Conservation (phyloP, 768 basidiomycete species). For the Lentinula edodes region DNA sequence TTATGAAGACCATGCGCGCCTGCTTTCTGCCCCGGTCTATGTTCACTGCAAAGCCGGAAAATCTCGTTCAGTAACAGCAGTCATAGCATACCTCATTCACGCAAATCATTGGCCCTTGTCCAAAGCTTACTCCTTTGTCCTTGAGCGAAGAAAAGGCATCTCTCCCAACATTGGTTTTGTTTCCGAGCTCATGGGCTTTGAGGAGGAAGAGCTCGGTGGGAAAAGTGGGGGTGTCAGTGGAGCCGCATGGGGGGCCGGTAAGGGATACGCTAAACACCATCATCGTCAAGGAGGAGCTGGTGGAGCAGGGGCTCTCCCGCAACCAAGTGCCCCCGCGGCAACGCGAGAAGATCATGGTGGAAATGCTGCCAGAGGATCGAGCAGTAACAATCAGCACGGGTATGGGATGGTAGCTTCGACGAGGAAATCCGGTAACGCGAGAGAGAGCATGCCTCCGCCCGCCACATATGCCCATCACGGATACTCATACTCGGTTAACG, state of each 20-base stretch:
- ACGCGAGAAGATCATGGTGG: conserved; percentile 1
- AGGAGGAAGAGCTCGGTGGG: conserved; percentile 82
- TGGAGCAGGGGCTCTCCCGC: conserved; percentile 17
- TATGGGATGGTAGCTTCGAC: conserved; percentile 39
- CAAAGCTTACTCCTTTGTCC: conserved; percentile 85
- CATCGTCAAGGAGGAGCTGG: conserved; percentile 15
- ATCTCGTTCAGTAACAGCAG: conserved; percentile 92
- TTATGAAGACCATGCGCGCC: conserved; percentile 75
- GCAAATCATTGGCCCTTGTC: conserved; percentile 96
- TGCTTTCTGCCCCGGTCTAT: conserved; percentile 86
- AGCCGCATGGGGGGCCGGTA: conserved; percentile 21
- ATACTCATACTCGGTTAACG: conserved; percentile 15
- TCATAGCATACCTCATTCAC: conserved; percentile 96
- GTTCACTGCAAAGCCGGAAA: conserved; percentile 97
- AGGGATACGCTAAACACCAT: conserved; percentile 7
- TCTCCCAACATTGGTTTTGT: conserved; percentile 98
- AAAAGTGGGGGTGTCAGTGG: conserved; percentile 58
- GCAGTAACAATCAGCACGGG: conserved; percentile 14
- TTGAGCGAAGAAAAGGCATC: conserved; percentile 89
- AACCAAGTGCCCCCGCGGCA: conserved; percentile 7
- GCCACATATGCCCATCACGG: conserved; percentile 13
- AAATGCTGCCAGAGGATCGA: background rate
- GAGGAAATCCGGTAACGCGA: conserved; percentile 56
- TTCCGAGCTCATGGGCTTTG: conserved; percentile 94
- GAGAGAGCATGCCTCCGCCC: conserved; percentile 69